phyloP scores from a whole-genome alignment of 352 stramenopile species.

The Globisporangium alternatum region DNA sequence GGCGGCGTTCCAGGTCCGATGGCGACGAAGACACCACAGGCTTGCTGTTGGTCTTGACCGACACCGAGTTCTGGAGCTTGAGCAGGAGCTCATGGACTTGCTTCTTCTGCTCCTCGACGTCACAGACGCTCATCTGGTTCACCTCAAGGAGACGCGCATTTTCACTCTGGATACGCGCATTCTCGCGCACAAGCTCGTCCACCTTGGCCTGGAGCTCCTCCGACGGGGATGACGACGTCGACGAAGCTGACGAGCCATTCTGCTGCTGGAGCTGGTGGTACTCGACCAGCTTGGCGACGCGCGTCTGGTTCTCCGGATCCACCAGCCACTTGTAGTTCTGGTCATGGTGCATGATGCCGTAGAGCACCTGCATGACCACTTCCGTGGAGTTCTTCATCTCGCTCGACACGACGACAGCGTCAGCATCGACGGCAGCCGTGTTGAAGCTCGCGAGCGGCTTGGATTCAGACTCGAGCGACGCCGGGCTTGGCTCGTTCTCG shows the following conservation, averaged over 20 bases:
- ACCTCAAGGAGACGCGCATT: constrained; percentile 39
- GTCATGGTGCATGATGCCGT: constrained; percentile 58
- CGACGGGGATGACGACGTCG: constrained; percentile 14
- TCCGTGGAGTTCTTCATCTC: constrained; percentile 34
- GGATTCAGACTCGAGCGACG: constrained; percentile 1
- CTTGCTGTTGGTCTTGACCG: not conserved
- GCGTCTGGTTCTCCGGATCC: constrained; percentile 40
- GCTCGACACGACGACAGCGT: not conserved
- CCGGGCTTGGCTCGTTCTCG: constrained; percentile 6
- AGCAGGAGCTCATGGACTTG: constrained; percentile 5
- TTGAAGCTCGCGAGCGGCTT: constrained; percentile 1
- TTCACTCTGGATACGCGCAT: constrained; percentile 56
- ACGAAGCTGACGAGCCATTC: constrained; percentile 8
- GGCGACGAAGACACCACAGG: constrained; percentile 6
- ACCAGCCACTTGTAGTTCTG: constrained; percentile 57
- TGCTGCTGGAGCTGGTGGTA: constrained; percentile 37
- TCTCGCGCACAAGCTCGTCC: constrained; percentile 57
- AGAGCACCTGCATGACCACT: constrained; percentile 60
- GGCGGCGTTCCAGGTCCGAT: constrained; percentile 32
- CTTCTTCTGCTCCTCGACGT: constrained; percentile 33
- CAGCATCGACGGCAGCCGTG: not conserved
- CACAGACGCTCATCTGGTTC: constrained; percentile 30
- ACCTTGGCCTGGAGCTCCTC: constrained; percentile 58
- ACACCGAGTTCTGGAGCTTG: constrained; percentile 14
- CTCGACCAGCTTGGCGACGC: constrained; percentile 49